Percentiles rank a stretch among this genome's conserved stretches.
Evolutionary conservation across 2,329 filamentous ascomycete species (phyloP).

Genomic region (Didymosphaeria variabile): DNA sequence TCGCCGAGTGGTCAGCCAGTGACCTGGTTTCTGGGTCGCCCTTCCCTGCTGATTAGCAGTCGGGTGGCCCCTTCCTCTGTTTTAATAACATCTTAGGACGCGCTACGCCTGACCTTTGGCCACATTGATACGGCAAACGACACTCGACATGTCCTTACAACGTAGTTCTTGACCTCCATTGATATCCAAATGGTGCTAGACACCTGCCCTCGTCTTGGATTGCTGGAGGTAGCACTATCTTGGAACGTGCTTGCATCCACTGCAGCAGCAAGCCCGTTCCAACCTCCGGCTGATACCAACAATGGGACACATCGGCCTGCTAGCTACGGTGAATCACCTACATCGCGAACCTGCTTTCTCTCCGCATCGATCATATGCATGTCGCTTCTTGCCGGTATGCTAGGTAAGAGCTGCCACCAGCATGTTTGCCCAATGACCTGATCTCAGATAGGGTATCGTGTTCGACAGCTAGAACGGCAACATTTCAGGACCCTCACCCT

Average conservation of each 20-base stretch:
- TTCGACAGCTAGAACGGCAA: conserved; percentile 19
- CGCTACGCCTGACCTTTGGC: background rate
- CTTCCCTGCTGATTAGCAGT: background rate
- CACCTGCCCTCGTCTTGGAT: background rate
- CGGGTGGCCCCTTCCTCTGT: background rate
- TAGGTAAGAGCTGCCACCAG: conserved; percentile 26
- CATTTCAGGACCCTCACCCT: conserved; percentile 17
- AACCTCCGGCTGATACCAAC: background rate
- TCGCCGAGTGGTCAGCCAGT: conserved; percentile 1
- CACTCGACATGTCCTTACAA: background rate
- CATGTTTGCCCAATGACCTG: background rate
- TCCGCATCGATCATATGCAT: conserved; percentile 36
- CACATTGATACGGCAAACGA: background rate
- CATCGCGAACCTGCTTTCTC: conserved; percentile 25
- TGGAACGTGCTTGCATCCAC: background rate
- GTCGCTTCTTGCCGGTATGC: conserved; percentile 34
- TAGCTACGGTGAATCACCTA: conserved; percentile 16
- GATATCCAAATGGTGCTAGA: background rate
- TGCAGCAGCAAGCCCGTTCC: background rate
- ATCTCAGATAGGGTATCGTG: conserved; percentile 27
- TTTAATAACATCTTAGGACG: background rate
- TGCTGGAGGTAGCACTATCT: background rate
- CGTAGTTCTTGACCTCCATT: background rate
- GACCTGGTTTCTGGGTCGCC: conserved; percentile 9
- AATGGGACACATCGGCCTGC: background rate